Base-by-base conservation (phyloP, 768 basidiomycete species). In the Astraeus odoratus region DNA sequence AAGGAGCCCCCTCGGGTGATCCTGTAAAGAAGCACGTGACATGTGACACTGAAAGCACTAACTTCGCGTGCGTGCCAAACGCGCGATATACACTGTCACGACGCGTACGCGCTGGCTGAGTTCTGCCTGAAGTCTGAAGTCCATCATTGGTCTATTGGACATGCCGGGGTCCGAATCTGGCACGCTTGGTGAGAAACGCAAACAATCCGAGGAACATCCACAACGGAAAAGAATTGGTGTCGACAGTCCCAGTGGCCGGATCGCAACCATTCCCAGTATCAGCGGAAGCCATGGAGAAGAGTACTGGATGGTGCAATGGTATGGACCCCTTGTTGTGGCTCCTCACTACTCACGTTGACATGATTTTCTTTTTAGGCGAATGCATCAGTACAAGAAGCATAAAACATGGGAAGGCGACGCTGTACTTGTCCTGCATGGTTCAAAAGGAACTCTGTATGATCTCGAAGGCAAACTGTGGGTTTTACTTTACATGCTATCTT, bases 341-440 rank as follows among this genome's bases (percentile, higher is more conserved):
- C 8, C 15, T 7, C 34, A 29, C 24, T 25, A 7, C 22, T 38
- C 18, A 36, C 8, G 39, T 16, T 25, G 39, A 42, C 8, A 23
- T 38, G 33, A 19, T 12, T 31, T 19, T 33, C 23, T 31, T 19
- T 33, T 23, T 27, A 86, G 83, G 85, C 67, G 85, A 47, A 74
- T 67, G 36, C 81, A 73, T 35, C 85, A 89, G 61, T 68, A 71
- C 30, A 86, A 78, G 67, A 93, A 93, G 64, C 82, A 92, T 56
- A 90, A 91, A 61, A 90, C 85, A 0, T 94, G 91, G 91, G 89
- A 93, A 42, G 89, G 86, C 29, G 87, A 83, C 55, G 82, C 73
- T 29, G 71, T 84, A n/a, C 69, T 87, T 4, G 76, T 77, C 8
- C 67, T 78, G 15, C 71, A 55, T 46, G 65, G 60, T 36, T 59